Evolutionary conservation across 768 basidiomycete species (phyloP).

Genomic region (Podaxis sp.): DNA sequence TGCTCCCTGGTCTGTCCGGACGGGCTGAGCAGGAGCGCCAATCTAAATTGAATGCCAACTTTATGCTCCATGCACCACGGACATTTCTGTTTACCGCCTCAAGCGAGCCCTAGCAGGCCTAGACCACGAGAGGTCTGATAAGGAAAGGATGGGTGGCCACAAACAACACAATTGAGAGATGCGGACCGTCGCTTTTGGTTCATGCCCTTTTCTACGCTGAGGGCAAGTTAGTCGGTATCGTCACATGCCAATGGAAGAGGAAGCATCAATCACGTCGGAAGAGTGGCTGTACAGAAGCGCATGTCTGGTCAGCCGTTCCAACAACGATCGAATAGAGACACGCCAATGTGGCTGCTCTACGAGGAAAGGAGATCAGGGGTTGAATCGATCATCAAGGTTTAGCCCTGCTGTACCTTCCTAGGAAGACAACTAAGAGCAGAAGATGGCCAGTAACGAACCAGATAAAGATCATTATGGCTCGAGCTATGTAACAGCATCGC

Average conservation of each 20-base stretch:
- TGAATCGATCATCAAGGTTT: background rate
- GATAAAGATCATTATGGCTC: background rate
- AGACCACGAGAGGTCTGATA: background rate
- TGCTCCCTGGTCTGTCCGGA: background rate
- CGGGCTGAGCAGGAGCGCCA: background rate
- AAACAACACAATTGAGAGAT: background rate
- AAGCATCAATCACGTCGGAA: background rate
- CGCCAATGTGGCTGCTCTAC: background rate
- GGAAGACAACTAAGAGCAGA: background rate
- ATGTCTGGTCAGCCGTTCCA: background rate
- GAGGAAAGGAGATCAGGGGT: background rate
- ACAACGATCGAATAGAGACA: background rate
- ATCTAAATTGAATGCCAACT: background rate
- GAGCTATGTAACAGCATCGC: background rate
- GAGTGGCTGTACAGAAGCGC: background rate
- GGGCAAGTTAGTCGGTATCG: background rate
- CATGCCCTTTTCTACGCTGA: background rate
- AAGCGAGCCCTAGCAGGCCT: background rate
- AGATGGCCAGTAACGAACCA: background rate
- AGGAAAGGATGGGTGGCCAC: background rate
- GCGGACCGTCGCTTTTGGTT: background rate
- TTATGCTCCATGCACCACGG: background rate
- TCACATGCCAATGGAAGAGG: constrained; percentile 7
- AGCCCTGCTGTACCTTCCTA: background rate
- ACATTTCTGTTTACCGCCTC: background rate